phyloP scores from a whole-genome alignment of 176 grass and related monocot genomes.

The Zoysia pacifica region DNA sequence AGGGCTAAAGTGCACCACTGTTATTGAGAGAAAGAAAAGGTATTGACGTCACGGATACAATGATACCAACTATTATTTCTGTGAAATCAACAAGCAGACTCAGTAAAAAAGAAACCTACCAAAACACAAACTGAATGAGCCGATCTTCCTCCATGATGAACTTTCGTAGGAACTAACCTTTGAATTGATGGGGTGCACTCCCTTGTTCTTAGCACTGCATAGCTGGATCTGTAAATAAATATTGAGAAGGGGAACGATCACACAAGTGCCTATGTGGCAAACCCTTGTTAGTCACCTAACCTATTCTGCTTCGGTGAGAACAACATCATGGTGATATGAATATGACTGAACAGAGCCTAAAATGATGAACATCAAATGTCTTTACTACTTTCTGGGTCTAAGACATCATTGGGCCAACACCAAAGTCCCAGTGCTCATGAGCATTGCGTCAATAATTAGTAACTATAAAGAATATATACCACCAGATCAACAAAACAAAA shows the following conservation, averaged over 20 bases:
- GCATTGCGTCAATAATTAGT: neutral
- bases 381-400: neutral
- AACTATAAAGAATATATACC: neutral
- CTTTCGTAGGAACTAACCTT: conserved; percentile 9
- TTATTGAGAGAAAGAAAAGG: conserved; percentile 16
- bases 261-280: neutral
- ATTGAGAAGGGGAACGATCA: neutral
- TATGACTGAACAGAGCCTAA: conserved; percentile 2
- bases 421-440: neutral
- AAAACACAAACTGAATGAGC: conserved; percentile 9
- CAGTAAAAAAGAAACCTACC: conserved; percentile 24
- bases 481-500: conserved; percentile 5
- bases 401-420: neutral
- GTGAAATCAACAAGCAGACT: neutral
- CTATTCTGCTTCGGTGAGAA: neutral
- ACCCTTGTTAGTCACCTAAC: conserved; percentile 8
- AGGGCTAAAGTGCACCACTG: neutral
- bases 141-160: conserved; percentile 1
- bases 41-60: neutral
- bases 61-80: neutral
- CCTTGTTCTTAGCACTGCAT: neutral
- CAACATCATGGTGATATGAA: neutral
- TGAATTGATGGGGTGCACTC: neutral
- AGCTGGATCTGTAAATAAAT: conserved; percentile 18
- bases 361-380: conserved; percentile 12